Conservation (phyloP, 2,329 filamentous ascomycete species). For the Trichoderma simmonsii region DNA sequence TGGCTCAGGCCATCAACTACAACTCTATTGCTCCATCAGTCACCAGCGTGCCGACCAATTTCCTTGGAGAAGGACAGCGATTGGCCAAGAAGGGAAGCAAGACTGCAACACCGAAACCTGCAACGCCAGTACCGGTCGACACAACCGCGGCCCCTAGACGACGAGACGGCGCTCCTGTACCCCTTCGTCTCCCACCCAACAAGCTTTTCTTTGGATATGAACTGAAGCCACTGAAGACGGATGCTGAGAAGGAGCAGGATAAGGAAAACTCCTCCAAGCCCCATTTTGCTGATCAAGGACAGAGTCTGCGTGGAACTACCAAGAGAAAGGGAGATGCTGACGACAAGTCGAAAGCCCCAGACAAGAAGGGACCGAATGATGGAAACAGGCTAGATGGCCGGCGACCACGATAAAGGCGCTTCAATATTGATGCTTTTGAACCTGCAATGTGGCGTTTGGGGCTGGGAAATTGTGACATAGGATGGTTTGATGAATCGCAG, state of each 20-base stretch:
- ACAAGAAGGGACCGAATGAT: constrained; percentile 45
- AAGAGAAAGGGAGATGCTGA: constrained; percentile 67
- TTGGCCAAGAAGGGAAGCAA: constrained; percentile 82
- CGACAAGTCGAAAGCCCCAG: constrained; percentile 44
- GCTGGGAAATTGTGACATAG: neutral
- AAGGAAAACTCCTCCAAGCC: constrained; percentile 62
- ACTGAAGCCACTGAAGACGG: constrained; percentile 80
- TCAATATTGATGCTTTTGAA: neutral
- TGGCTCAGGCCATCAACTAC: constrained; percentile 99
- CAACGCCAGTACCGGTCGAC: constrained; percentile 60
- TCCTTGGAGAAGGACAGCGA: constrained; percentile 75
- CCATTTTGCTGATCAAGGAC: constrained; percentile 80
- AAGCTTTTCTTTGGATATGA: constrained; percentile 98
- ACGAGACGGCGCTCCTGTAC: constrained; percentile 75
- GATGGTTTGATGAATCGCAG: neutral
- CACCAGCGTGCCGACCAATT: constrained; percentile 70
- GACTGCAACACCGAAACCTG: constrained; percentile 59
- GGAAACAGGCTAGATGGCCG: constrained; percentile 46
- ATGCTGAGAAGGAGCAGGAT: constrained; percentile 66
- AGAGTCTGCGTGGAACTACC: constrained; percentile 66
- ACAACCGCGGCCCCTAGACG: constrained; percentile 34
- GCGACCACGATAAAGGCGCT: constrained; percentile 26
- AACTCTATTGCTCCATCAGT: constrained; percentile 79
- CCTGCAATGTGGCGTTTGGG: constrained; percentile 9
- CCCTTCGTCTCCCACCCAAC: constrained; percentile 77